Base-by-base conservation (phyloP, 306 rosid species). In the Clitoria ternatea region DNA sequence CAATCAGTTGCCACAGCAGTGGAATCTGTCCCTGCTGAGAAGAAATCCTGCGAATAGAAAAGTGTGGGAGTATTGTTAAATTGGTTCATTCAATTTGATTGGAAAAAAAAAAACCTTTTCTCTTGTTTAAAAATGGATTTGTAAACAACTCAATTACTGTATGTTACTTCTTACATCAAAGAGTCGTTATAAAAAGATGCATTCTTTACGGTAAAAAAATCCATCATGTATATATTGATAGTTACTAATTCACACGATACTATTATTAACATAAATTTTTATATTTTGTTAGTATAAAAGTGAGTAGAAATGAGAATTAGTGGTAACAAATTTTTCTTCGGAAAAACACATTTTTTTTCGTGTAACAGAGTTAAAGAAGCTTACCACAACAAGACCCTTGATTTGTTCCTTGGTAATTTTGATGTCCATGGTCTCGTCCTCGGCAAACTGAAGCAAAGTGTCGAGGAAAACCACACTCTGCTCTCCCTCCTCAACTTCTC, bases 1-100 rank as follows among this genome's bases (percentile, higher is more conserved):
- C 76, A 81, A 1, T 81, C 80, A 22, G 78, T 66, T 66, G 80
- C 43, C 7, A 66, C 69, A 0, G 85, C 79, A 0, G 74, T 52
- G 0, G 81, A 47, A 39, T 75, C 74, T 0, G 80, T 75, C 18
- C 80, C 80, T n/a, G 80, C 80, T 20, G 80, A 75, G 40, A 78
- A 80, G 64, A 81, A 69, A 66, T 84, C 83, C 88, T 84, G 37
- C 14, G 29, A 4, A 65, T 40, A 17, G 12, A 32, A 19, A 1
- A 6, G 8, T 7, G 32, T 11, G 7, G 4, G 6, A 32, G 6
- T 0, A 32, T 32, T 32, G 6, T 32, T 4, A 4, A 32, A 2
- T 27, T 26, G 7, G 53, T 62, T 62, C 18, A 12, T 13, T 59
- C 14, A 32, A 8, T 14, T 32, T 33, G 12, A 15, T 19, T 30